Percentiles rank a stretch among this genome's conserved stretches.
Evolutionary conservation across 768 basidiomycete genomes (phyloP).

Genomic region (Auricularia sp.): DNA sequence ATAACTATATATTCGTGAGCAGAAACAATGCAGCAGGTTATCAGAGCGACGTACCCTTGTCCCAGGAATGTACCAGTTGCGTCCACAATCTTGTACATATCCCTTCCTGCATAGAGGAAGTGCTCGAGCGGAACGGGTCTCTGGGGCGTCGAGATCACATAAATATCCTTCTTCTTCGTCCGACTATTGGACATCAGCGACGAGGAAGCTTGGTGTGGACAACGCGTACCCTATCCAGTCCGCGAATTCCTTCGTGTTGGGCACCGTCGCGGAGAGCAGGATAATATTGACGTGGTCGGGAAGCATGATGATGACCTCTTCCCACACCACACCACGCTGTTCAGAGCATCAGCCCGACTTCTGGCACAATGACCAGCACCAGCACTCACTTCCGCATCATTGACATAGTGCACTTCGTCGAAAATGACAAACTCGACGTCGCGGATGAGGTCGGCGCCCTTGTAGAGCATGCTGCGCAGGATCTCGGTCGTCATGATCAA

Average conservation of each 20-base stretch:
- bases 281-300: slow-evolving; percentile 99
- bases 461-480: slow-evolving; percentile 94
- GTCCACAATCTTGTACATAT: slow-evolving; percentile 88
- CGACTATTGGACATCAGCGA: slow-evolving; percentile 40
- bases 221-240: slow-evolving; percentile 94
- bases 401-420: slow-evolving; percentile 99
- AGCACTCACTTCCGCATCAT: slow-evolving; percentile 80
- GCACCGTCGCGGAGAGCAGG: slow-evolving; percentile 91
- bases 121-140: slow-evolving; percentile 96
- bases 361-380: not conserved
- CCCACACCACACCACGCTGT: slow-evolving; percentile 98
- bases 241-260: slow-evolving; percentile 96
- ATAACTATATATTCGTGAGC: slow-evolving; percentile 40
- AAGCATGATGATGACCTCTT: slow-evolving; percentile 99
- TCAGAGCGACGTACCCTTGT: slow-evolving; percentile 45
- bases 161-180: slow-evolving; percentile 98
- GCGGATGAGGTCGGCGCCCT: slow-evolving; percentile 94
- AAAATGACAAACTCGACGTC: slow-evolving; percentile 99
- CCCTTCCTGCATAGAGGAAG: slow-evolving; percentile 89
- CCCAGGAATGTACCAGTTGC: slow-evolving; percentile 60
- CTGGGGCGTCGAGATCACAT: slow-evolving; percentile 94
- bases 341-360: not conserved
- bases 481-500: slow-evolving; percentile 99
- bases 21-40: too few species aligned
- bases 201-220: not conserved